Base-by-base conservation (phyloP, 305 asterid species). In the Lippia alba region DNA sequence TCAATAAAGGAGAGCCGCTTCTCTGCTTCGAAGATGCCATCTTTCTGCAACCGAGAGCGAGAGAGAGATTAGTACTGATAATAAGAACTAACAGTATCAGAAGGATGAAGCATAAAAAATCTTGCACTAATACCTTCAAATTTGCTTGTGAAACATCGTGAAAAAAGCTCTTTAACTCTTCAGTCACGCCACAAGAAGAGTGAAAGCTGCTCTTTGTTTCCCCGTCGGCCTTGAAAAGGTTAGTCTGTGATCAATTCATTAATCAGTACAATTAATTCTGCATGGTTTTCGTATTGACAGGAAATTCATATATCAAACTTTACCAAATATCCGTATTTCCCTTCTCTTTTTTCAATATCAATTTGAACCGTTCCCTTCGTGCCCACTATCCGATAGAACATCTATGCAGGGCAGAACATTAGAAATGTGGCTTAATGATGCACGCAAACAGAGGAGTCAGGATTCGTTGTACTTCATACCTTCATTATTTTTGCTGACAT, bases 341-440 rank as follows among this genome's bases (percentile, higher is more conserved):
- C 91, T 46, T 82, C 90, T 69, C 51, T 48, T 17, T 33, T 58
- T 59, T 85, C 91, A 0, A 83, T 64, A 32, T 84, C 88, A 71
- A 88, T 56, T 79, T 88, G 90, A 55, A 88, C 41, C 3, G 89
- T 83, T 72, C 90, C 90, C 8, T 84, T 88, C 39, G 81, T 63
- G 72, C 94, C 91, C 64, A 88, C 89, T 12, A 84, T 61, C 65
- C 89, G 79, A 84, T 83, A 82, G 16, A 74, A 61, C 17, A 78
- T 5, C 92, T 84, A 73, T 6, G 10, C 53, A 11, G 16, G 64
- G 41, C 32, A 8, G 19, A 68, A 36, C 4, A 19, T 34, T 44
- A 50, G 19, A 24, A 8, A 34, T 19, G 50, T 11, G 10, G 45
- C 5, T 19, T 7, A 17, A 5, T 6, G 30, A 56, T 33, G 6